phyloP scores from a whole-genome alignment of 768 basidiomycete genomes.

The Mycena alexandri region DNA sequence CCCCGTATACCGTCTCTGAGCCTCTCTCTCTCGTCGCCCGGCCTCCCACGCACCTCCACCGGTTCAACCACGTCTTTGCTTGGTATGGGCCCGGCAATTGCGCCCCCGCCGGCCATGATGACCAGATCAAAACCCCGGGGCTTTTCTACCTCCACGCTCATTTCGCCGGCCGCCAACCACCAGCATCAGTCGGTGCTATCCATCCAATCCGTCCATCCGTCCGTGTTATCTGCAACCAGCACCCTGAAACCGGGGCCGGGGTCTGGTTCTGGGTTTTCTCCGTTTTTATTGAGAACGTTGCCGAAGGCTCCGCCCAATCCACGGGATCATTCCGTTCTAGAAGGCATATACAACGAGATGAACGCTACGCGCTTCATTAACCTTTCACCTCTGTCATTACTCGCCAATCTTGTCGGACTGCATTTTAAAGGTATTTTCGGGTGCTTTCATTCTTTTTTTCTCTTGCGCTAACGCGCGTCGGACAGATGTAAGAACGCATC shows the following conservation, averaged over 20 bases:
- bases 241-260: conserved; percentile 10
- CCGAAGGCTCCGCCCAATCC: conserved; percentile 66
- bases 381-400: conserved; percentile 69
- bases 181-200: conserved; percentile 20
- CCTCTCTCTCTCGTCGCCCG: background rate
- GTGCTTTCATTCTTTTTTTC: background rate
- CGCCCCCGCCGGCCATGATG: background rate
- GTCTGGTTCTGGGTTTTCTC: conserved; percentile 28
- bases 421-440: conserved; percentile 71
- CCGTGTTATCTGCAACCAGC: conserved; percentile 12
- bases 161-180: conserved; percentile 11
- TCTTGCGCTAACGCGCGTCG: background rate
- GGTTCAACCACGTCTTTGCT: conserved; percentile 22
- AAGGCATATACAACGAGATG: conserved; percentile 76
- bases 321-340: conserved; percentile 74
- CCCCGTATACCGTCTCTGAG: conserved; percentile 14
- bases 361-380: conserved; percentile 79
- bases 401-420: conserved; percentile 67
- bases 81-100: background rate
- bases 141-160: conserved; percentile 30
- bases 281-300: conserved; percentile 52
- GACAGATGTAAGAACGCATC: conserved; percentile 75
- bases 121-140: conserved; percentile 24
- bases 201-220: background rate
- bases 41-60: background rate